Conservation (phyloP, 2,329 filamentous ascomycete species). For the Ramularia endophylla region DNA sequence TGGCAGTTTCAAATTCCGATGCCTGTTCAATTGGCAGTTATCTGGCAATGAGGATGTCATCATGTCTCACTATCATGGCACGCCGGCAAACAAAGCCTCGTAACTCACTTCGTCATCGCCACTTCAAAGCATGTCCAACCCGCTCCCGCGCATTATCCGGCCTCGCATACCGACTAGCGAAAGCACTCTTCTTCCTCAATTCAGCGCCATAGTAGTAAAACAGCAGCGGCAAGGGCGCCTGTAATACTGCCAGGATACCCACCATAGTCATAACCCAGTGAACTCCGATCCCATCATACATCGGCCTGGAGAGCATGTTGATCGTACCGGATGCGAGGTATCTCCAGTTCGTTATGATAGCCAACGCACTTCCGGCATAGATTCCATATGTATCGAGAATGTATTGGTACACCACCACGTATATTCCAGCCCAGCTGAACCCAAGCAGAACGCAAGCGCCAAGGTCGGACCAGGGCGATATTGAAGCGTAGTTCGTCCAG, state of each 20-base stretch:
- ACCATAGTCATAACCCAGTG: slow-evolving; percentile 40
- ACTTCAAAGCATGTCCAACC: slow-evolving; percentile 3
- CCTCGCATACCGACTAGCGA: slow-evolving; percentile 10
- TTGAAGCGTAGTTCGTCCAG: slow-evolving; percentile 39
- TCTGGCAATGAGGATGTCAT: too few species aligned
- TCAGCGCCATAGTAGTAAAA: slow-evolving; percentile 19
- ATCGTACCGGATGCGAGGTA: slow-evolving; percentile 36
- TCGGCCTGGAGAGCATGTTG: slow-evolving; percentile 35
- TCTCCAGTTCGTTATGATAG: slow-evolving; percentile 28
- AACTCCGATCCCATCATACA: slow-evolving; percentile 37
- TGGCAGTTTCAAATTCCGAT: too few species aligned
- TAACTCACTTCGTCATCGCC: too few species aligned
- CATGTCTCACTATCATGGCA: too few species aligned
- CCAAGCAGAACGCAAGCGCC: slow-evolving; percentile 41
- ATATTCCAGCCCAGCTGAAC: slow-evolving; percentile 43
- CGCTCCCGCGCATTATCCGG: slow-evolving; percentile 4
- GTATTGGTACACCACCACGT: slow-evolving; percentile 34
- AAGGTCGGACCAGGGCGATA: slow-evolving; percentile 44
- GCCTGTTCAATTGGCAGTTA: too few species aligned
- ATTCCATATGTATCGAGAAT: slow-evolving; percentile 37
- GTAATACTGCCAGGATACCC: slow-evolving; percentile 29
- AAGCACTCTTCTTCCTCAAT: slow-evolving; percentile 32
- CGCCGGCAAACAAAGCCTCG: too few species aligned
- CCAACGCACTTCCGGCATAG: slow-evolving; percentile 39
- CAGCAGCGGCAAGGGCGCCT: slow-evolving; percentile 18